Conservation (phyloP, 441 rosid genomes). For the Pelargonium myrrhifolium region DNA sequence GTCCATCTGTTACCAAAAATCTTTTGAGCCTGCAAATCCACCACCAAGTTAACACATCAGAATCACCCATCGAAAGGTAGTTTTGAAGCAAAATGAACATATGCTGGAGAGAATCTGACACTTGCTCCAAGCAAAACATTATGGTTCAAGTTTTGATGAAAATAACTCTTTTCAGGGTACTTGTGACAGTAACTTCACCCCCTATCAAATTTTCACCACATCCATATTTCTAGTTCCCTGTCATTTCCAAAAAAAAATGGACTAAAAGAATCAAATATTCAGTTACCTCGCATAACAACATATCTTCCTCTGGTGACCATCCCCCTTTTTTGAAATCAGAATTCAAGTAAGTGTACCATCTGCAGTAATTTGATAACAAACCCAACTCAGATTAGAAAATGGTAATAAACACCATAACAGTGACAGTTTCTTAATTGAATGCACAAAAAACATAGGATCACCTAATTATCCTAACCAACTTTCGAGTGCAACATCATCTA, state of each 20-base stretch:
- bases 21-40: conserved; percentile 68
- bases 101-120: too few species aligned
- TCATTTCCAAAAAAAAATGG: neutral
- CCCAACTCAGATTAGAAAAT: neutral
- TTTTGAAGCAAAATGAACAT: neutral
- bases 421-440: neutral
- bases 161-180: neutral
- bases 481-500: neutral
- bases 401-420: neutral
- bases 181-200: too few species aligned
- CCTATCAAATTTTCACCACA: too few species aligned
- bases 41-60: conserved; percentile 17
- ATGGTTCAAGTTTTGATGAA: neutral
- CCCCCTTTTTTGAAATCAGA: conserved; percentile 99
- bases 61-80: conserved; percentile 1
- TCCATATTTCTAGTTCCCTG: neutral
- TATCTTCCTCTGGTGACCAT: conserved; percentile 97
- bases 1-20: conserved; percentile 97
- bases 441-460: neutral
- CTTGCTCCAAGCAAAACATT: neutral
- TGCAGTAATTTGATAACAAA: conserved; percentile 21
- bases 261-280: neutral
- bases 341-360: conserved; percentile 94
- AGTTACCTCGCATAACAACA: conserved; percentile 85
- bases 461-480: neutral